These are phyloP conservation scores for Leccinum longicurvipes DNA, from an alignment of 768 basidiomycete species.

Conservation along the genomic window DNA sequence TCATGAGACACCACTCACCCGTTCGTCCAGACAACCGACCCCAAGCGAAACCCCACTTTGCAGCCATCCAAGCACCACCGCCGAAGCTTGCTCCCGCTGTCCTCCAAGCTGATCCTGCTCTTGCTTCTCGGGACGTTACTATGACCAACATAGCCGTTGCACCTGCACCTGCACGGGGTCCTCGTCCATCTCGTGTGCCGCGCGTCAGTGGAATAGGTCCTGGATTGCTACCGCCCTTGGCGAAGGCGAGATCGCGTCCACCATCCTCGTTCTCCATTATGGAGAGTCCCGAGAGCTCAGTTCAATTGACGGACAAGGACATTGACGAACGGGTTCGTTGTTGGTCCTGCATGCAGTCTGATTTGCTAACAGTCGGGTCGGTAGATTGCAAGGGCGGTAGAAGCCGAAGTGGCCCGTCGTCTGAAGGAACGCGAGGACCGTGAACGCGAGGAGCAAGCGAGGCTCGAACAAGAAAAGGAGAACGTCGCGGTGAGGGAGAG, in stretches of 20 bases:
- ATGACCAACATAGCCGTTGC: slow-evolving; percentile 6
- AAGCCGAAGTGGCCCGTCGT: slow-evolving; percentile 68
- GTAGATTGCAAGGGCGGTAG: slow-evolving; percentile 72
- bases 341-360: background rate
- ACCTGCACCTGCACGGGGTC: slow-evolving; percentile 22
- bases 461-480: slow-evolving; percentile 26
- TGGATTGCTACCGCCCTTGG: slow-evolving; percentile 23
- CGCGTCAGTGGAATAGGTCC: slow-evolving; percentile 30
- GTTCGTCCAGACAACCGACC: slow-evolving; percentile 51
- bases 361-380: background rate
- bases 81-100: slow-evolving; percentile 44
- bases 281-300: slow-evolving; percentile 13
- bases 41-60: slow-evolving; percentile 58
- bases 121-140: slow-evolving; percentile 9
- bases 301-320: slow-evolving; percentile 58
- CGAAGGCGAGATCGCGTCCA: slow-evolving; percentile 19
- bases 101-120: slow-evolving; percentile 40
- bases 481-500: slow-evolving; percentile 19
- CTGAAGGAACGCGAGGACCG: slow-evolving; percentile 44
- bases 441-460: slow-evolving; percentile 32
- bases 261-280: slow-evolving; percentile 10
- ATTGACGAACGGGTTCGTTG: slow-evolving; percentile 63
- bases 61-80: slow-evolving; percentile 52
- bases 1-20: background rate
- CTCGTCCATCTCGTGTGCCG: slow-evolving; percentile 32